Evolutionary conservation across 495 filamentous ascomycete species (phyloP), one percentile per base, ranked within the genome.

Genomic region (Daldinia decipiens): DNA sequence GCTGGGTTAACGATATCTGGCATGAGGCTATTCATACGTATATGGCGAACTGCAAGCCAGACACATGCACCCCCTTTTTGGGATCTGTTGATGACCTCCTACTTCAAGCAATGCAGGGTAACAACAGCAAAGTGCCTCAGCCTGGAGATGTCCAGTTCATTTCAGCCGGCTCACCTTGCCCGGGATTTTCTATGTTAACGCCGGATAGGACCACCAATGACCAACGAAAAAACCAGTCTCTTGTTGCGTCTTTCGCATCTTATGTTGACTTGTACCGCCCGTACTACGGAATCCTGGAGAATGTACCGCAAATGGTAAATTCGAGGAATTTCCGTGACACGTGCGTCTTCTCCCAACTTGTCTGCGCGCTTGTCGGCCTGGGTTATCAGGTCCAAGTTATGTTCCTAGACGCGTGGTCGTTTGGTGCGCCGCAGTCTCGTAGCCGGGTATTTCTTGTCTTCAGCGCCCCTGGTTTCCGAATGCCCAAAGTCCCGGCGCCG

Each of bases 61-160:
- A 71, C 2, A 54, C 45, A 1, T 74, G 77, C 4, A 78, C 83
- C 5, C 82, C 91, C 0, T 92, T 85, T 65, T 78, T 83, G 6
- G 91, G 90, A 1, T 93, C 91, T 0, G 87, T 93, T 8, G 88
- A 93, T 68, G 89, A 93, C 65, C 85, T 90, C 32, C 79, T 93
- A 0, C 65, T 70, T 15, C 79, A 81, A 58, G 88, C 88, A 0
- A 73, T 93, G 36, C 56, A 77, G 17, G 89, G 87, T 0, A 80
- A 84, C 31, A 79, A 76, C 12, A 70, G 74, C 0, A 71, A 74
- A 3, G 79, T 91, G n/a, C 85, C 89, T 2, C 57, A 58, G 19
- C 82, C 85, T 29, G 89, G 89, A 4, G 84, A 88, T 15, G 85
- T 94, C 13, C 86, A 91, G 2, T 86, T 91, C 40, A 87, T 93